A percentile compares a stretch with the other conserved stretches of the same genome.
phyloP scores from a whole-genome alignment of 2,329 filamentous ascomycete genomes.

The Tolypocladium guangdongense region DNA sequence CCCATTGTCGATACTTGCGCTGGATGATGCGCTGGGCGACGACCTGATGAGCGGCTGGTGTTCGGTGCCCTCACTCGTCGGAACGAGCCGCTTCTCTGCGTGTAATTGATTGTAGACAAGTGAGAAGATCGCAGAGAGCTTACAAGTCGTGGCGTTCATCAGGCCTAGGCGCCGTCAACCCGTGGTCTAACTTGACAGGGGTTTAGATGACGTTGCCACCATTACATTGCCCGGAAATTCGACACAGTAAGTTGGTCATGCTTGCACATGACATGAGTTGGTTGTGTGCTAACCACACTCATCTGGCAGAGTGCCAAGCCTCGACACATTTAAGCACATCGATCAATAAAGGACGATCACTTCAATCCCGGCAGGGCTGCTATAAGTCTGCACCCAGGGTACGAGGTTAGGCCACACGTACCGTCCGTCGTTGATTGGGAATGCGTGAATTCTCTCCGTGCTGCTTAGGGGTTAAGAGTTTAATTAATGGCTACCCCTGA shows the following conservation, averaged over 20 bases:
- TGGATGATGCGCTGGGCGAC: neutral
- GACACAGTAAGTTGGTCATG: neutral
- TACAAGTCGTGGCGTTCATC: neutral
- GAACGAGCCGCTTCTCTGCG: neutral
- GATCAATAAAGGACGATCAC: neutral
- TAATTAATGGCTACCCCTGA: too few species aligned
- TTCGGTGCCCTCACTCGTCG: neutral
- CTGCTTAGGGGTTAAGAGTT: too few species aligned
- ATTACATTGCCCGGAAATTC: neutral
- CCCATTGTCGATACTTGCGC: neutral
- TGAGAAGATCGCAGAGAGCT: neutral
- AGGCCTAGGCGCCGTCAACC: neutral
- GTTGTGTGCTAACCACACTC: neutral
- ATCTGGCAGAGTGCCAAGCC: neutral
- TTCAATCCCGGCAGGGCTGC: too few species aligned
- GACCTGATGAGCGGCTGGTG: neutral
- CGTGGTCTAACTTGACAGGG: neutral
- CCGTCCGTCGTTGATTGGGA: neutral
- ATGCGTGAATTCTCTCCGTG: neutral
- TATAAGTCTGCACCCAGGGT: neutral
- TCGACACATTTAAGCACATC: neutral
- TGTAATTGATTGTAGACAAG: neutral
- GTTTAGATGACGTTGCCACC: neutral
- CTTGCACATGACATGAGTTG: too few species aligned
- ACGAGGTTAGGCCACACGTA: neutral